phyloP scores from a whole-genome alignment of 2,329 filamentous ascomycete species.

The Diaporthe humulicola region DNA sequence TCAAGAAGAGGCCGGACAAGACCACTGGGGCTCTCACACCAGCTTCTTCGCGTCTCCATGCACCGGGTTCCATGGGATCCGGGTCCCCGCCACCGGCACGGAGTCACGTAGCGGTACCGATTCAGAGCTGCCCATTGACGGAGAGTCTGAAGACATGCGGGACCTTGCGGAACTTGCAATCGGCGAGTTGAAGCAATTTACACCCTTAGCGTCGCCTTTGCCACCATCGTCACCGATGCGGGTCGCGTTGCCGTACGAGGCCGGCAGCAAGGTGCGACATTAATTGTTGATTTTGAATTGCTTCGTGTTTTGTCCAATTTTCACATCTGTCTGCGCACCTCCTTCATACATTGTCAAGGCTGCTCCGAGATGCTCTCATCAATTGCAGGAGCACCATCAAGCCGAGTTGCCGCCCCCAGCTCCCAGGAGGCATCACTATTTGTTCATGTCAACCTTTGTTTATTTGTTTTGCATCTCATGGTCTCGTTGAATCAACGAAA shows the following conservation, averaged over 20 bases:
- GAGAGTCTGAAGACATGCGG: conserved; percentile 24
- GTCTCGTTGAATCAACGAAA: neutral
- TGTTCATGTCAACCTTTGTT: neutral
- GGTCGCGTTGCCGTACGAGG: neutral
- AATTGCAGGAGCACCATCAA: neutral
- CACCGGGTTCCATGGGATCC: conserved; percentile 8
- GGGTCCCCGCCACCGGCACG: neutral
- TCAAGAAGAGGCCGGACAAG: neutral
- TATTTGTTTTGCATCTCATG: neutral
- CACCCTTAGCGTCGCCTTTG: conserved; percentile 23
- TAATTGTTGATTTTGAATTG: conserved; percentile 17
- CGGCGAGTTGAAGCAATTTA: conserved; percentile 13
- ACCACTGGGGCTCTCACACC: neutral
- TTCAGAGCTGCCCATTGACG: neutral
- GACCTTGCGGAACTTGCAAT: conserved; percentile 34
- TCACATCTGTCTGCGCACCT: neutral
- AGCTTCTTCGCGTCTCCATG: conserved; percentile 25
- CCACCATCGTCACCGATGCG: conserved; percentile 1
- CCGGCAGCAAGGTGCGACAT: neutral
- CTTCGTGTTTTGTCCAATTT: neutral
- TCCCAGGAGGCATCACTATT: neutral
- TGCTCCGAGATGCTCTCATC: neutral
- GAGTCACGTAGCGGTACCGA: neutral
- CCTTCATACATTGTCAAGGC: neutral
- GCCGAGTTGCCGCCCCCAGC: neutral